Evolutionary conservation across 2,329 filamentous ascomycete genomes (phyloP), one percentile per base, ranked within the genome.

Genomic region (Zymoseptoria crescenta): DNA sequence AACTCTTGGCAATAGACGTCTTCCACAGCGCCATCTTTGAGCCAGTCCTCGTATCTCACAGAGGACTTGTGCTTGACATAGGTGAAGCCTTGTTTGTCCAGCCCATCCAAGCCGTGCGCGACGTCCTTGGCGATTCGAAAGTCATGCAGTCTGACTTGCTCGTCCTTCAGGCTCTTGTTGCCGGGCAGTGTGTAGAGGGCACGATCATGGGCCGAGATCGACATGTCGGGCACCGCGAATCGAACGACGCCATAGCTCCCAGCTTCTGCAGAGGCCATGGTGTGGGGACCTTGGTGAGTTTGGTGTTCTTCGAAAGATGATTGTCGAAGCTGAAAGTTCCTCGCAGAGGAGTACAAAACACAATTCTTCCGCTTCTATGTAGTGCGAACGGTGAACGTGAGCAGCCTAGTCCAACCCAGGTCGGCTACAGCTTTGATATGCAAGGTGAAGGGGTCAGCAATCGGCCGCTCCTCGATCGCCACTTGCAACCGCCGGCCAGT

Each of bases 151-250:
- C 24, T 29, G 13, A 54, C 50, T 16, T 49, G 30, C 28, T 56
- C 29, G 2, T 28, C 20, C 1, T 52, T 49, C 27, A 53, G 52
- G 30, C 53, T 49, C 49, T 56, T 59, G 54, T 56, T 56, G 19
- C 52, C 54, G 8, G 57, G 54, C 24, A 50, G 55, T n/a, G 57
- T 54, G 54, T 56, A 59, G 49, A 56, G 52, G 20, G 57, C 49
- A 8, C 57, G 49, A 24, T 59, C 49, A 8, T 53, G 20, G 10
- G 57, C 54, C 49, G 57, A 30, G 10, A 56, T 35, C 1, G 54
- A 49, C 20, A 52, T 49, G 35, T 56, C 54, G 24, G 57, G 57
- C n/a, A 54, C 52, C 24, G 53, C 53, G 49, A 59, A 59, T 29
- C 57, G 54, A 29, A 59, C 50, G 2, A 56, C 19, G 35, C 57